Conservation (phyloP, 2,329 filamentous ascomycete genomes). For the Cladophialophora chaetospira region DNA sequence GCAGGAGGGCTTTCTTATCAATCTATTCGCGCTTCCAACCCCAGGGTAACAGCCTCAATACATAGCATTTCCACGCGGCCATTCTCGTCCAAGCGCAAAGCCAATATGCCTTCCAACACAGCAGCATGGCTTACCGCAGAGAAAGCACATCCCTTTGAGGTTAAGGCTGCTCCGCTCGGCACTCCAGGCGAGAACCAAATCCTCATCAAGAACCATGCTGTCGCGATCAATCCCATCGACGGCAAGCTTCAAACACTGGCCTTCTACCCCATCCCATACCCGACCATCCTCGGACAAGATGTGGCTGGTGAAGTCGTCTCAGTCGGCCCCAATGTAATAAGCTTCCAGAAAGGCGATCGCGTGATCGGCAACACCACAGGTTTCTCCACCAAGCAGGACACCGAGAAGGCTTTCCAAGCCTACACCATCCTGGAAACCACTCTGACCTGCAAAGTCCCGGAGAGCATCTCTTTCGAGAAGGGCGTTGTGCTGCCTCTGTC, state of each 20-base stretch:
- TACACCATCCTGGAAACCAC: constrained; percentile 33
- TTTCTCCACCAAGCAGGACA: constrained; percentile 12
- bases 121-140: background rate
- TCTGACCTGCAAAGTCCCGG: constrained; percentile 36
- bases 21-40: too few relatives aligned
- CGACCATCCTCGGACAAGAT: constrained; percentile 26
- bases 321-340: constrained; percentile 27
- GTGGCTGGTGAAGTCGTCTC: constrained; percentile 27
- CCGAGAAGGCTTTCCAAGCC: constrained; percentile 35
- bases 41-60: background rate
- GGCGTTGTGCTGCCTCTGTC: constrained; percentile 42
- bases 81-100: background rate
- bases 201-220: constrained; percentile 32
- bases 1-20: too few relatives aligned
- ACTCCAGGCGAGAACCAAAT: constrained; percentile 23
- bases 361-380: constrained; percentile 34
- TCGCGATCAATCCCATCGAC: constrained; percentile 41
- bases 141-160: background rate
- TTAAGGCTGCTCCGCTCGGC: background rate
- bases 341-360: constrained; percentile 35
- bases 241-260: constrained; percentile 36
- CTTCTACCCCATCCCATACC: constrained; percentile 31
- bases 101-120: background rate
- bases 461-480: constrained; percentile 36
- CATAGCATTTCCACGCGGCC: background rate